A percentile compares a stretch with the other conserved stretches of the same genome.
Evolutionary conservation across 1,284 basidiomycete species (phyloP).

Genomic region (Cryptococcus amylolentus): DNA sequence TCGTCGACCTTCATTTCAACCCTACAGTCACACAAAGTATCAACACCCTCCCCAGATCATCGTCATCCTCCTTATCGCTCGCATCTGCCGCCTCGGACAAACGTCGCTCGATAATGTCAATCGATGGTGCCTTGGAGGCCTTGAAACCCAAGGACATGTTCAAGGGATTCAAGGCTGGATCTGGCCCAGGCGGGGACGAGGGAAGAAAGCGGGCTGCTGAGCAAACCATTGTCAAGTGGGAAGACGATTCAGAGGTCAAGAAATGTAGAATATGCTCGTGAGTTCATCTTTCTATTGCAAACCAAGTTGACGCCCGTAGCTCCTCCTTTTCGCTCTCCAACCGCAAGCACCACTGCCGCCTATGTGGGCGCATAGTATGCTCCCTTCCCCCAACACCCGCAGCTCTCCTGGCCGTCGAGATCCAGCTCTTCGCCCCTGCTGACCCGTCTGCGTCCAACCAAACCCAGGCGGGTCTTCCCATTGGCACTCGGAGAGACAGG

Average conservation of each 20-base stretch:
- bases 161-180: constrained; percentile 57
- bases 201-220: constrained; percentile 61
- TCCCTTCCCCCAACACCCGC: constrained; percentile 72
- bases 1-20: constrained; percentile 78
- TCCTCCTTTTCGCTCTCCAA: constrained; percentile 84
- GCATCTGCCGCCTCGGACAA: constrained; percentile 19
- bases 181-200: constrained; percentile 57
- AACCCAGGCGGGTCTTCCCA: constrained; percentile 28
- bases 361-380: constrained; percentile 90
- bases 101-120: constrained; percentile 25
- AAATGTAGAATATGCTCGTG: constrained; percentile 83
- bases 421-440: constrained; percentile 42
- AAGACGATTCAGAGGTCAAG: constrained; percentile 70
- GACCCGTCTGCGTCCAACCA: constrained; percentile 20
- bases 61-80: constrained; percentile 32
- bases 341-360: constrained; percentile 92
- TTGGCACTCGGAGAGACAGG: constrained; percentile 58
- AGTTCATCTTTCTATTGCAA: constrained; percentile 33
- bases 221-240: constrained; percentile 92
- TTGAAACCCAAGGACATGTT: constrained; percentile 47
- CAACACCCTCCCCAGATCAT: constrained; percentile 22
- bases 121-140: constrained; percentile 40
- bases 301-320: constrained; percentile 44
- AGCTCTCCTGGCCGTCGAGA: constrained; percentile 49
- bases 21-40: constrained; percentile 26